Base-by-base conservation (phyloP, 768 basidiomycete species). In the Dentipellis fragilis region DNA sequence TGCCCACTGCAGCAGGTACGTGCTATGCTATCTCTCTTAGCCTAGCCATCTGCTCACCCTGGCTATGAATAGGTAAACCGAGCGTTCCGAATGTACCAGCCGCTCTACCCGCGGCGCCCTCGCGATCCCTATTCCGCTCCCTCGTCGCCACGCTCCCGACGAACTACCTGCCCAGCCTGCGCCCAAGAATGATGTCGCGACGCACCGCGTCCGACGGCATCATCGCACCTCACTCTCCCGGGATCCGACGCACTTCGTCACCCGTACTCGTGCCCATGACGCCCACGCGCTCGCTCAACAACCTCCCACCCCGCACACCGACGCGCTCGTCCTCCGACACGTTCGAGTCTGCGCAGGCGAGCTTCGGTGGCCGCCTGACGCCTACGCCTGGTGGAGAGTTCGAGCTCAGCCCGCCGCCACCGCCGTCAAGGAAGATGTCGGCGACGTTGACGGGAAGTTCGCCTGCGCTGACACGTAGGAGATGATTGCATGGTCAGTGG, bases 201-300 rank as follows among this genome's bases (percentile, higher is more conserved):
- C 73, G 71, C 51, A 73, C 75, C 38, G 71, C 76, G 7, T 73
- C 81, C 12, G 83, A 88, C 60, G 90, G 87, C 11, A 71, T 91
- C 52, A 81, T 92, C 57, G 81, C 86, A 0, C 85, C 85, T 12
- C 80, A 73, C 11, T 75, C 84, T 14, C 79, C 81, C 1, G 63
- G 61, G 51, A 42, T 49, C 48, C 48, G 19, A 8, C 48, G 48
- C 10, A 22, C 48, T 8, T 23, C 48, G 10, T 49, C 48, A 4
- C 65, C 66, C 29, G 50, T 57, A 17, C 51, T n/a, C n/a, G 34
- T 57, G 4, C 56, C 57, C 3, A 45, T 19, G 9, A 63, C 62
- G 1, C 68, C 68, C 3, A 57, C 39, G 54, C 59, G 16, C 56
- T 57, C 10, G 7, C 53, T 53, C 16, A 40, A 29, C 56, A 62